Evolutionary conservation across 208 protist genomes (phyloP), one percentile per base, ranked within the genome.

Genomic region (Crithidia expoeki): DNA sequence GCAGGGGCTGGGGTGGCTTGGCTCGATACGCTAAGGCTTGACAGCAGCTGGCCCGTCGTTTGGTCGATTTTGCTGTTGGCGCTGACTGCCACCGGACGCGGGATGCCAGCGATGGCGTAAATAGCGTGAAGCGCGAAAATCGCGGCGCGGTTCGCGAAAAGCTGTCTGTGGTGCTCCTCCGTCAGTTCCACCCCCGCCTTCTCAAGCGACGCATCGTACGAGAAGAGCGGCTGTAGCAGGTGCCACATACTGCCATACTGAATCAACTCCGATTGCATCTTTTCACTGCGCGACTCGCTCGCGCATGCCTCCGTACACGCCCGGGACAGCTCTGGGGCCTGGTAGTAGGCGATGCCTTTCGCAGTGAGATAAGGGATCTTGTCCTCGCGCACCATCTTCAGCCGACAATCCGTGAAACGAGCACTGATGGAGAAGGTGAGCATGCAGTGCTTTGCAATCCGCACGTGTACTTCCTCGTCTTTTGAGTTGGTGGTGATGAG

Each of bases 141-240:
- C 2, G 94, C 90, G 4, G 84, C 77, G n/a, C 67, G 57, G 67
- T 97, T 97, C 4, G 77, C 67, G 44, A 92, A 92, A 38, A 95
- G 80, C 72, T 98, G 94, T 50, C 51, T 69, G 78, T 97, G 93
- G 53, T 83, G 83, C 21, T 84, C 82, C 51, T 94, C 93, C 23
- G 84, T 55, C 28, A 93, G 71, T 40, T 79, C 34, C 38, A 83
- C 38, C 78, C 81, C 93, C 16, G 78, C 85, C 30, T 88, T 81
- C 19, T 92, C 79, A 6, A 98, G 63, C 25, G 96, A 98, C 44
- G 81, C 77, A 74, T 98, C 96, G 76, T 98, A 98, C 6, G 72
- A 58, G 52, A 98, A 95, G 16, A 98, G 72, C 9, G 85, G 81
- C 25, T 68, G 57, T 11, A 98, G 72, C 32, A 98, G 68, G 66